Base-by-base conservation (phyloP, 495 filamentous ascomycete genomes). In the Chaetomium fimeti region DNA sequence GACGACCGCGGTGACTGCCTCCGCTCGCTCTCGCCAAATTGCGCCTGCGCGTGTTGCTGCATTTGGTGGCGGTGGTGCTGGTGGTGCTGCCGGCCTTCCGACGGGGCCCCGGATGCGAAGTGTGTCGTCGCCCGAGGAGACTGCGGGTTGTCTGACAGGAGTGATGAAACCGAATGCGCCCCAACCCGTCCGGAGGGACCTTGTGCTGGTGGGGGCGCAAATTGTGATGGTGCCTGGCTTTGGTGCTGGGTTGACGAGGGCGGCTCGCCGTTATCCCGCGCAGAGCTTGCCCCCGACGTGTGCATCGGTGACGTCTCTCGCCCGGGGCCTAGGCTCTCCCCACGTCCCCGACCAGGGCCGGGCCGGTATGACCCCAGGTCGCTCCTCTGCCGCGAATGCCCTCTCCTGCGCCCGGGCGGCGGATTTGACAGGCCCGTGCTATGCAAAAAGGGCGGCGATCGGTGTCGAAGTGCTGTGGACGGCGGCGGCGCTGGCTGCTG, bases 351-450 rank as follows among this genome's bases (percentile, higher is more conserved):
- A 53, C 64, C 77, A 63, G 73, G 77, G 59, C 73, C 66, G 28
- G 75, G 68, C 29, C 79, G 75, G 66, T 82, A 81, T 38, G 79
- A 75, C 45, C 83, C 85, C 54, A 85, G 76, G 67, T 91, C 89
- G 69, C 88, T 91, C 69, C 87, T 82, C 63, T 89, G 84, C 66
- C 89, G 83, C 28, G 87, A 87, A 69, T 90, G 88, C 32, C 85
- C 85, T 54, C 87, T 78, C 61, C 85, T 81, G 56, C 85, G 81
- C 64, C 84, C 82, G 22, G 85, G 81, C 29, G 87, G 81, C 11
- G 80, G 83, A 43, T 82, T 82, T 9, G 82, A 79, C 38, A 80
- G 75, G 1, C 83, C 82, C 42, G 83, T 81, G 20, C 85, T 79
- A 15, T 85, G 82, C 38, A 84, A 85, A 67, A 84, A 82, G 15